These are phyloP conservation scores for Chlorophyllum brunneum DNA, from an alignment of 768 basidiomycete genomes.

Conservation along the genomic window DNA sequence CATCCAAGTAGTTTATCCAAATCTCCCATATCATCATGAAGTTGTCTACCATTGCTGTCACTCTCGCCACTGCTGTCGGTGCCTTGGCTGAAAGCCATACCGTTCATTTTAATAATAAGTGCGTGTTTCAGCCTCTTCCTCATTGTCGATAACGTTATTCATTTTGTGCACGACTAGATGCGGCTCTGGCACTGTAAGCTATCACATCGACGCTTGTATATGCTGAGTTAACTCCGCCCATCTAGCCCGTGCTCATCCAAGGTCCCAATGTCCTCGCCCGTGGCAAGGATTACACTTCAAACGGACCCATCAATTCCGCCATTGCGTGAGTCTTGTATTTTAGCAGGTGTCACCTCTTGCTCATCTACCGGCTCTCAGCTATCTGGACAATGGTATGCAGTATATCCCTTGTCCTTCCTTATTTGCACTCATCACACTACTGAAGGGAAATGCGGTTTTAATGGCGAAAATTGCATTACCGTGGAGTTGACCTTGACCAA, in stretches of 20 bases:
- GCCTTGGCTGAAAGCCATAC: not conserved
- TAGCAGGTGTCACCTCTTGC: not conserved
- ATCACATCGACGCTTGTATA: not conserved
- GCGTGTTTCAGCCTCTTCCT: not conserved
- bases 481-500: too few relatives aligned
- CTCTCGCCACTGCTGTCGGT: not conserved
- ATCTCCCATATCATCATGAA: not conserved
- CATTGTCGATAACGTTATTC: not conserved
- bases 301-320: not conserved
- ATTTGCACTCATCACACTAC: too few relatives aligned
- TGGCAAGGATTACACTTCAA: not conserved
- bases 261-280: not conserved
- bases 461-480: not conserved
- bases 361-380: not conserved
- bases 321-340: not conserved
- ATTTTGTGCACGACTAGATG: not conserved
- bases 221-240: not conserved
- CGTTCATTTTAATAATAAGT: not conserved
- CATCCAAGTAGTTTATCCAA: not conserved
- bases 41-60: not conserved
- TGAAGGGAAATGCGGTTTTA: not conserved
- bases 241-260: conserved; percentile 1
- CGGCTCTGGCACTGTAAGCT: not conserved
- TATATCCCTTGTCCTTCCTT: too few relatives aligned
- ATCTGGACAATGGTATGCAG: not conserved